Conservation (phyloP, 2,329 filamentous ascomycete species). For the Didymella lethalis region DNA sequence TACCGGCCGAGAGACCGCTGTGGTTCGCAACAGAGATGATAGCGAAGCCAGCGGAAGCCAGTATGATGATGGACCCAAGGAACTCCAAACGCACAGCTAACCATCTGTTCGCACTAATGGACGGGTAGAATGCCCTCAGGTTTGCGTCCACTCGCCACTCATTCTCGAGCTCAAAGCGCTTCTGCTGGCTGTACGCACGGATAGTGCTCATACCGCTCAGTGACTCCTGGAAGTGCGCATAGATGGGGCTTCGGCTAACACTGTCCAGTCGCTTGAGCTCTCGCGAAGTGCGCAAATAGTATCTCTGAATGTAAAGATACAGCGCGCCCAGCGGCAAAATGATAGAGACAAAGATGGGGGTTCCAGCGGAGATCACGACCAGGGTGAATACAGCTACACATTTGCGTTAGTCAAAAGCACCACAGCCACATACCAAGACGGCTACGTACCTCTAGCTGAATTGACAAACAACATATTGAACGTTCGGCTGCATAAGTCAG, state of each 20-base stretch:
- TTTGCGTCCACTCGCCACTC: conserved; percentile 98
- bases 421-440: conserved; percentile 24
- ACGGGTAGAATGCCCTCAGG: conserved; percentile 91
- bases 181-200: conserved; percentile 88
- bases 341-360: conserved; percentile 79
- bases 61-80: conserved; percentile 91
- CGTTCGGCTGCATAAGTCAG: conserved; percentile 64
- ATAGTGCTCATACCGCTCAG: conserved; percentile 94
- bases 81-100: conserved; percentile 94
- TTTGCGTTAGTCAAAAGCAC: conserved; percentile 34
- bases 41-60: conserved; percentile 82
- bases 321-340: conserved; percentile 81
- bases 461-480: conserved; percentile 85
- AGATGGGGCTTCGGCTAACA: conserved; percentile 93
- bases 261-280: conserved; percentile 97
- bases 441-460: conserved; percentile 56
- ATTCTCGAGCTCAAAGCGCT: conserved; percentile 88
- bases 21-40: conserved; percentile 79
- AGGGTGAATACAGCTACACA: conserved; percentile 75
- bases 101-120: conserved; percentile 90
- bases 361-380: conserved; percentile 80
- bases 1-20: conserved; percentile 70
- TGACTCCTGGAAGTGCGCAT: conserved; percentile 97
- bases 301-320: conserved; percentile 94
- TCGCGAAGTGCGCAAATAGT: conserved; percentile 94